Percentiles rank a stretch among this genome's conserved stretches.
Conservation (phyloP, 306 rosid genomes). For the Acmispon strigosus region DNA sequence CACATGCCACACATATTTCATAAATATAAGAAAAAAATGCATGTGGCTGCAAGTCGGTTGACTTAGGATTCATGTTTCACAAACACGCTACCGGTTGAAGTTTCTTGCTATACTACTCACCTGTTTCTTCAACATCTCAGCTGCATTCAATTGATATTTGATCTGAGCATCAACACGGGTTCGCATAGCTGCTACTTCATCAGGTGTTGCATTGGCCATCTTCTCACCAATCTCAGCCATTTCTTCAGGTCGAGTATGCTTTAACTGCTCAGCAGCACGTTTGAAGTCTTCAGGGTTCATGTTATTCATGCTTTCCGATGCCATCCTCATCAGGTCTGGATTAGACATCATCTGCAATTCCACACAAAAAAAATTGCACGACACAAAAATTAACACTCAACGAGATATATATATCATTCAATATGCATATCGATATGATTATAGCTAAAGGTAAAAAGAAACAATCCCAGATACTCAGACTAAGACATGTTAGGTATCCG, state of each 20-base stretch:
- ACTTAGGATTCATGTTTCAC: background rate
- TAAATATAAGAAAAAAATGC: too few species aligned
- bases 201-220: slow-evolving; percentile 80
- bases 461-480: background rate
- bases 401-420: background rate
- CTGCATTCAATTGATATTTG: slow-evolving; percentile 61
- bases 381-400: background rate
- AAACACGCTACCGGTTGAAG: background rate
- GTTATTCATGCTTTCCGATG: slow-evolving; percentile 88
- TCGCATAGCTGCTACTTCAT: slow-evolving; percentile 75
- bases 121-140: slow-evolving; percentile 88
- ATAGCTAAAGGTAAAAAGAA: background rate
- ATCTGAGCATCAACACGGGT: slow-evolving; percentile 62
- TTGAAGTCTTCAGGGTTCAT: slow-evolving; percentile 77
- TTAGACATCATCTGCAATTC: slow-evolving; percentile 84
- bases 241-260: slow-evolving; percentile 83
- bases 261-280: slow-evolving; percentile 80
- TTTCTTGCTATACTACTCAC: slow-evolving; percentile 20
- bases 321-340: slow-evolving; percentile 90
- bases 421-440: too few species aligned
- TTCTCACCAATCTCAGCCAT: slow-evolving; percentile 92
- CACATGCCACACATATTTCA: too few species aligned
- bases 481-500: background rate
- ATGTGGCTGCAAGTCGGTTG: too few species aligned
- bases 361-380: slow-evolving; percentile 4